phyloP scores from a whole-genome alignment of 2,329 filamentous ascomycete species.

The Epichloe hybrida region DNA sequence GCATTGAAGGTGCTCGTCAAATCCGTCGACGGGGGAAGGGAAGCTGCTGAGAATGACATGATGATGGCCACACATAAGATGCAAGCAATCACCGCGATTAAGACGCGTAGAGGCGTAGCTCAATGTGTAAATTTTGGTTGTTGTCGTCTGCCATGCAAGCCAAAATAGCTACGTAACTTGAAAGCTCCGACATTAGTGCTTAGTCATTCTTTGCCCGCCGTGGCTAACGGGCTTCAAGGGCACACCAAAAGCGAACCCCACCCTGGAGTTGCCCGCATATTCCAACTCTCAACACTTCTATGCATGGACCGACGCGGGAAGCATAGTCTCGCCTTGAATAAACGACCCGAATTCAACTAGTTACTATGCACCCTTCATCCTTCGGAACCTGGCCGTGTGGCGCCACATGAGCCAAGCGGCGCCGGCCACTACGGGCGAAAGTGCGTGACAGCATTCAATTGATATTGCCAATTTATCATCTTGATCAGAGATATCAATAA shows the following conservation, averaged over 20 bases:
- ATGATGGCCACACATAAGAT: background rate
- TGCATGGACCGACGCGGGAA: too few relatives aligned
- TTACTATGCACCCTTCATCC: too few relatives aligned
- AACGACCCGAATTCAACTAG: too few relatives aligned
- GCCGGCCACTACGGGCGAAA: background rate
- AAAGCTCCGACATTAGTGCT: background rate
- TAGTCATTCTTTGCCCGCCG: background rate
- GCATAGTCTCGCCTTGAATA: too few relatives aligned
- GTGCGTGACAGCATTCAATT: too few relatives aligned
- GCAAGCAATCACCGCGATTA: too few relatives aligned
- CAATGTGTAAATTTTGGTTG: background rate
- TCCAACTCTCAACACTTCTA: too few relatives aligned
- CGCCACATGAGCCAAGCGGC: background rate
- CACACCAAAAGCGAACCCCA: too few relatives aligned
- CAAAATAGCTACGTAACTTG: background rate
- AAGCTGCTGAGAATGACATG: conserved; percentile 4
- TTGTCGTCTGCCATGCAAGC: background rate
- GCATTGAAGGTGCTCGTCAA: conserved; percentile 57
- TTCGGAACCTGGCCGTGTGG: too few relatives aligned
- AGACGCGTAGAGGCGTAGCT: background rate
- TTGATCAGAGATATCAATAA: conserved; percentile 21
- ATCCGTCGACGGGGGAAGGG: conserved; percentile 32
- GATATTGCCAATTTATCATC: background rate
- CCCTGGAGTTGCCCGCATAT: too few relatives aligned
- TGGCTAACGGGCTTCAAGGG: too few relatives aligned